Evolutionary conservation across 306 rosid species (phyloP), one percentile per base, ranked within the genome.

Genomic region (Myrica gale): DNA sequence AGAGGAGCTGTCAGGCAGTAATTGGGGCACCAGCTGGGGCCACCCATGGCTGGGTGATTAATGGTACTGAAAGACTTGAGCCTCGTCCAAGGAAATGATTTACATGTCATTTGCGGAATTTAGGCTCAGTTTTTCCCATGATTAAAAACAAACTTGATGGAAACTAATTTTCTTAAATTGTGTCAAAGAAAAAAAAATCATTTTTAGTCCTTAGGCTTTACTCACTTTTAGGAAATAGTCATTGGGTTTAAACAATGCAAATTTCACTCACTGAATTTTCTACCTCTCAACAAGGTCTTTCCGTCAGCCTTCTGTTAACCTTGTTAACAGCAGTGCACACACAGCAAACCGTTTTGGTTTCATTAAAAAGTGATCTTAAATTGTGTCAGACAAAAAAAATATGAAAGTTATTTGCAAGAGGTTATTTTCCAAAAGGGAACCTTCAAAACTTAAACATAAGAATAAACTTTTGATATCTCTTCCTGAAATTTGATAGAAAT

Each of bases 381-480:
- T 20, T 56, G 32, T 26, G 11, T 20, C 37, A 5, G 9, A 6
- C 20, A 20, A 26, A 56, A 56, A 56, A 21, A n/a, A 20, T 21
- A 17, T 10, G 9, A 56, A 56, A 10, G 19, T 26, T 56, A 56
- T 56, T 56, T 56, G n/a, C 37, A 20, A 21, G 23, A 20, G 26
- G 23, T 56, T 56, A 56, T 56, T 56, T 56, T 56, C 62, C 26
- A n/a, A 9, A 56, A 56, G n/a, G 62, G 37, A n/a, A 56, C 62
- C 62, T 20, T 20, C 5, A 20, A 21, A 56, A n/a, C 19, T 17
- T 20, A 21, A 56, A 56, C 26, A 56, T 56, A n/a, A 20, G 10
- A 20, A 20, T 56, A 20, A 21, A 19, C 10, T 4, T 17, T 56
- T 26, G 19, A 56, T 17, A 20, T 53, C 16, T 53, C 23, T 62